Conservation (phyloP, 106 monocot species). For the Triglochin maritima region DNA sequence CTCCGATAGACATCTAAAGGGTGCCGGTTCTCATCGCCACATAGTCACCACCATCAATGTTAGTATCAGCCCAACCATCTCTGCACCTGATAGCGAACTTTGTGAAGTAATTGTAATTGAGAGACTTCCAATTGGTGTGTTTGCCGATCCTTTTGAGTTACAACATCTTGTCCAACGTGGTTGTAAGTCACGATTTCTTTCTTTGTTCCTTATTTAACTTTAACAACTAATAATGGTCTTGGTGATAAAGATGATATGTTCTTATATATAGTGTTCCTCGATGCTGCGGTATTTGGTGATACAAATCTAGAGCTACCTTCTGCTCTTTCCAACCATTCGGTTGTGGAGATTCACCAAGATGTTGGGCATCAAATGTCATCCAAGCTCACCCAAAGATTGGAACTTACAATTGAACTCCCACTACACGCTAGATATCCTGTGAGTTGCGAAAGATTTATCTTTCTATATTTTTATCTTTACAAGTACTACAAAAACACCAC, state of each 20-base stretch:
- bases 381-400: constrained; percentile 1
- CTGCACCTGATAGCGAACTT: constrained; percentile 21
- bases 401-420: constrained; percentile 46
- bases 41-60: constrained; percentile 40
- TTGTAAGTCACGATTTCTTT: constrained; percentile 26
- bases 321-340: constrained; percentile 65
- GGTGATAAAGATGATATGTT: background rate
- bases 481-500: background rate
- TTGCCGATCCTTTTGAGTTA: constrained; percentile 86
- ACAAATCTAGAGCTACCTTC: constrained; percentile 81
- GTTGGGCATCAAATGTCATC: background rate
- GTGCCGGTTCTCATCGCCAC: constrained; percentile 77
- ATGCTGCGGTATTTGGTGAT: constrained; percentile 79
- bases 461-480: background rate
- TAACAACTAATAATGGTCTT: background rate
- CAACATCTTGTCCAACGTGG: constrained; percentile 48
- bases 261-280: constrained; percentile 41
- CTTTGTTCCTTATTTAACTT: background rate
- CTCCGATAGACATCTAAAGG: constrained; percentile 26
- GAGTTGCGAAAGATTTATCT: constrained; percentile 8
- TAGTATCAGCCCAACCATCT: constrained; percentile 5
- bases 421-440: constrained; percentile 95
- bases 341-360: constrained; percentile 63
- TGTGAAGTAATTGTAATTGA: constrained; percentile 56
- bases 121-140: constrained; percentile 66